Percentiles rank a stretch among this genome's conserved stretches.
These are phyloP conservation scores for Pyrenula massariospora DNA, from an alignment of 495 filamentous ascomycete genomes.

Conservation along the genomic window DNA sequence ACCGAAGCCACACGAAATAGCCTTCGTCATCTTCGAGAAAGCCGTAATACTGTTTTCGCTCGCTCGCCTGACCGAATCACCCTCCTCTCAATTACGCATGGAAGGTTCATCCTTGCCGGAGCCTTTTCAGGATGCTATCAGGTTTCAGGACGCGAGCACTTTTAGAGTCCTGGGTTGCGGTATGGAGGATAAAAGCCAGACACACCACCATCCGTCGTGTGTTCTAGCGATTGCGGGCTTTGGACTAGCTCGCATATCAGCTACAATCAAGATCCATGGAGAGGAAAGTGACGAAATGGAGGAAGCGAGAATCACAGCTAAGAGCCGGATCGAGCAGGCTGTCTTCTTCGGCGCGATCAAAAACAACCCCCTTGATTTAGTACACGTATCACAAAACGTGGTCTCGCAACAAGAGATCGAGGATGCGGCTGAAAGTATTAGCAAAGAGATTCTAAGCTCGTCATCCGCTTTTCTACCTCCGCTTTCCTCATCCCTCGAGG, in stretches of 20 bases:
- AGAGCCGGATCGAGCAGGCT: conserved; percentile 85
- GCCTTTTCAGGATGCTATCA: conserved; percentile 73
- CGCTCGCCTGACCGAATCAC: conserved; percentile 41
- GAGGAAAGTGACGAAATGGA: conserved; percentile 17
- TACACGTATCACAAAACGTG: conserved; percentile 43
- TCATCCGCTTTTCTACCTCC: conserved; percentile 58
- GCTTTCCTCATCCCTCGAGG: conserved; percentile 61
- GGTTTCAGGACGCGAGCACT: conserved; percentile 55
- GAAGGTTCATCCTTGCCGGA: conserved; percentile 45
- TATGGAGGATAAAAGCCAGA: conserved; percentile 22
- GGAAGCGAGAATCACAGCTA: conserved; percentile 50
- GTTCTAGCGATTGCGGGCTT: conserved; percentile 67
- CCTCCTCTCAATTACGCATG: conserved; percentile 56
- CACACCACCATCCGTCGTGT: conserved; percentile 44
- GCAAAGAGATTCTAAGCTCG: conserved; percentile 70
- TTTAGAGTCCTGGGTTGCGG: conserved; percentile 34
- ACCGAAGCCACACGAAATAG: conserved; percentile 62
- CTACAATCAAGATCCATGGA: conserved; percentile 16
- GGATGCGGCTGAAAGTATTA: conserved; percentile 64
- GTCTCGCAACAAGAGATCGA: conserved; percentile 63
- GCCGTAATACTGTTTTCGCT: conserved; percentile 69
- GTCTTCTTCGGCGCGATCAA: conserved; percentile 77
- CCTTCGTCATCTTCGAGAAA: conserved; percentile 69
- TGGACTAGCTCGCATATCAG: conserved; percentile 59
- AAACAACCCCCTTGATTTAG: conserved; percentile 72